Evolutionary conservation across 2,329 filamentous ascomycete species (phyloP).

Genomic region (Elsinoe necatrix): DNA sequence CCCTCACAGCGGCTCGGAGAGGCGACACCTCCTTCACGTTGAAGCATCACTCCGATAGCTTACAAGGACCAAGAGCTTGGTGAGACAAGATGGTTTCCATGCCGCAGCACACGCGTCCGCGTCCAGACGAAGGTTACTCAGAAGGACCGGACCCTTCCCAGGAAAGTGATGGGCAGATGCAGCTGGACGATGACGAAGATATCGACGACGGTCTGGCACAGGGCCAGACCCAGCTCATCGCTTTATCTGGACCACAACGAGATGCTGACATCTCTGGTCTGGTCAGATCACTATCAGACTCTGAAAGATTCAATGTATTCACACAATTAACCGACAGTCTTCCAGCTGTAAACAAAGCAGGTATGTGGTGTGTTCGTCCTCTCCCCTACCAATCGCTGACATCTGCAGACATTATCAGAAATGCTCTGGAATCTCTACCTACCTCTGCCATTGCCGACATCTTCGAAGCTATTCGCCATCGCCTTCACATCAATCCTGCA

Average conservation of each 20-base stretch:
- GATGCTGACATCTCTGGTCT: not conserved
- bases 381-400: not conserved
- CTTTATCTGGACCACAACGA: not conserved
- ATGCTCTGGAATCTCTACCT: constrained; percentile 66
- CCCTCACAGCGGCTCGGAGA: not conserved
- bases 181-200: constrained; percentile 28
- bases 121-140: constrained; percentile 77
- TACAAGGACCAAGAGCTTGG: not conserved
- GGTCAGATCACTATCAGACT: constrained; percentile 16
- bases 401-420: constrained; percentile 67
- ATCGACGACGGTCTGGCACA: constrained; percentile 16
- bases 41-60: not conserved
- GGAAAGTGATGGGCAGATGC: constrained; percentile 35
- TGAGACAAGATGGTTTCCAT: constrained; percentile 12
- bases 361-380: not conserved
- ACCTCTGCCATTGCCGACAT: constrained; percentile 73
- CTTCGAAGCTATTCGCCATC: constrained; percentile 68
- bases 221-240: not conserved
- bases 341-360: constrained; percentile 13
- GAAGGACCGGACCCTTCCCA: constrained; percentile 40
- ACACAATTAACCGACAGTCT: constrained; percentile 12
- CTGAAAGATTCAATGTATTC: constrained; percentile 18
- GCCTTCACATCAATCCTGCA: constrained; percentile 89
- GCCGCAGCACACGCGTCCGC: constrained; percentile 19
- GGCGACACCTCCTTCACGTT: not conserved